Evolutionary conservation across 1,284 basidiomycete genomes (phyloP), one percentile per base, ranked within the genome.

Genomic region (Puccinia horiana): DNA sequence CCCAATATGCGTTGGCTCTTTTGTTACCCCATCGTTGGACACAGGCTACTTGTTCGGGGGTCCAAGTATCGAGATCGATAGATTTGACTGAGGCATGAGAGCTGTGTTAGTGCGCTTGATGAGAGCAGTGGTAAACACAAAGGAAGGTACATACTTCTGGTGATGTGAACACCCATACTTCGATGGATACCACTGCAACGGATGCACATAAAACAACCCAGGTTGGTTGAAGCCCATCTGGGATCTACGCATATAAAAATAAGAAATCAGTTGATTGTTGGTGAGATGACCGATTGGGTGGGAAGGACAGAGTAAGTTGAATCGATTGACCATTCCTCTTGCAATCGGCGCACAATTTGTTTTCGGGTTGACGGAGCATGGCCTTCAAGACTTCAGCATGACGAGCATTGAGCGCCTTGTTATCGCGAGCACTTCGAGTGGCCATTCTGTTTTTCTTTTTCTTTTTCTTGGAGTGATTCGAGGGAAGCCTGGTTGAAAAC

Each of bases 151-250:
- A 79, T 44, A 88, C 88, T 88, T 86, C 93, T 93, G 88, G 93
- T 93, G 87, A 97, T 96, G 87, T 99, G 97, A 0, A 96, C 98
- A 83, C 97, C 97, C 94, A 99, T 96, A 44, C 94, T 93, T 56
- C 97, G 92, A 88, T 99, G 96, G 82, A 98, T 94, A 47, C 96
- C 96, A n/a, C 95, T 98, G 88, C 96, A 99, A 83, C 96, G 91
- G 85, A 99, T 98, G 87, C 96, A 99, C 56, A 98, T 89, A 86
- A 83, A 77, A 49, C 86, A 91, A 85, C 87, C 95, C 92, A 98
- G 88, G 87, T 98, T 99, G 94, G 96, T 98, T 1, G 95, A 96
- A 29, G 96, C 96, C 96, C 96, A 99, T 86, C 96, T 90, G 54
- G 96, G 94, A 89, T 98, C 96, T 96, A 85, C 52, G n/a, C n/a